Percentiles rank a stretch among this genome's conserved stretches.
Evolutionary conservation across 495 filamentous ascomycete genomes (phyloP).

Genomic region (Tuber indicum): DNA sequence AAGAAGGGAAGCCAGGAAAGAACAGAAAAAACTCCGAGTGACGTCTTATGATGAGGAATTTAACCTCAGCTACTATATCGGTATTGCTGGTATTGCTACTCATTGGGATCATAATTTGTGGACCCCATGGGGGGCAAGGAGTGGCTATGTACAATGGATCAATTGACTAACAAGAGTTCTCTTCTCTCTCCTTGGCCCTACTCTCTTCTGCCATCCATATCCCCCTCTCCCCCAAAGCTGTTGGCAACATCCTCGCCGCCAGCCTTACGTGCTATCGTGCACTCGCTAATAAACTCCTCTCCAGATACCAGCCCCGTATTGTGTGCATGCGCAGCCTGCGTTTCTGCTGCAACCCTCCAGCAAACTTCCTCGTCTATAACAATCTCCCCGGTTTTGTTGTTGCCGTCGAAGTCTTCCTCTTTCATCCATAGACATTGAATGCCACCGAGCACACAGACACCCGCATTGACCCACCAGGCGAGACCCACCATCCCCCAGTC

Average conservation of each 20-base stretch:
- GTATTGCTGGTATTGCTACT: neutral
- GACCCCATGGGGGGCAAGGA: neutral
- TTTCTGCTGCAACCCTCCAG: constrained; percentile 23
- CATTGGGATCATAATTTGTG: neutral
- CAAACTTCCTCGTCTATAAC: constrained; percentile 28
- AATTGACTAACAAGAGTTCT: neutral
- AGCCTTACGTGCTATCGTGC: constrained; percentile 19
- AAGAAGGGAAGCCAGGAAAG: neutral
- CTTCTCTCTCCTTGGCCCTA: neutral
- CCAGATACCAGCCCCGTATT: constrained; percentile 8
- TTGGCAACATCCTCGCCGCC: constrained; percentile 18
- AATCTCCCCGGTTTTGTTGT: constrained; percentile 27
- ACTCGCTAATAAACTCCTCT: constrained; percentile 27
- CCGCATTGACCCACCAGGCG: constrained; percentile 81
- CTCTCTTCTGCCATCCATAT: neutral
- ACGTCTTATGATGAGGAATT: neutral
- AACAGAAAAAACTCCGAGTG: neutral
- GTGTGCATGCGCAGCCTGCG: constrained; percentile 17
- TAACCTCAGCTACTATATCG: neutral
- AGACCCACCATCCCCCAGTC: constrained; percentile 73
- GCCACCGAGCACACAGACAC: constrained; percentile 71
- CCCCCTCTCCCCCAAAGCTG: neutral
- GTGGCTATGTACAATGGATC: neutral
- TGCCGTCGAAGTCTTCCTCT: constrained; percentile 19
- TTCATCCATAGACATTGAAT: constrained; percentile 35